Conservation (phyloP, 345 rosid genomes). For the Boechera stricta region DNA sequence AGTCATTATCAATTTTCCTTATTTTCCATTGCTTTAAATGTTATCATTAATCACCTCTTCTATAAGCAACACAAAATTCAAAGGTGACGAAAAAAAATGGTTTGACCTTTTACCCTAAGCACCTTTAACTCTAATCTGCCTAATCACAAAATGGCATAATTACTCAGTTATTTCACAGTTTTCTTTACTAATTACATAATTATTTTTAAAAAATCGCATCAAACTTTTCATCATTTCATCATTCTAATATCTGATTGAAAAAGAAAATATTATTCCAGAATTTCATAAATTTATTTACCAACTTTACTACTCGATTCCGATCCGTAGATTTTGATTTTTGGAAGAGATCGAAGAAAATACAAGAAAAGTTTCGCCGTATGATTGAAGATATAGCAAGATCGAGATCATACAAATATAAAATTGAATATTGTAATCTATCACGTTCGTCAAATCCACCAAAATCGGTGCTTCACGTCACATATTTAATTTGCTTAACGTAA, state of each 20-base stretch:
- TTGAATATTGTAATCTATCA: neutral
- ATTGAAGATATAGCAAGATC: neutral
- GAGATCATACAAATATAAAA: conserved; percentile 4
- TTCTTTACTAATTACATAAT: neutral
- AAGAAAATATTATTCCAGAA: neutral
- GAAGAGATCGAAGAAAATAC: neutral
- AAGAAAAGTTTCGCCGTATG: neutral
- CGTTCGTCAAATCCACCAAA: conserved; percentile 31
- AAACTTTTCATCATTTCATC: neutral
- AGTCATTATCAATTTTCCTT: conserved; percentile 28
- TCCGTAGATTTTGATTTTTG: neutral
- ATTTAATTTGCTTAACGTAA: conserved; percentile 8
- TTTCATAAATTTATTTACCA: neutral
- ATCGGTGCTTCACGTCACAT: conserved; percentile 23
- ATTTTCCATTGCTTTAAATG: conserved; percentile 29
- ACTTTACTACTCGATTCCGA: neutral
- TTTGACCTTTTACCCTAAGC: conserved; percentile 10
- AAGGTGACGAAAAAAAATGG: neutral
- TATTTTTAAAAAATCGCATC: neutral
- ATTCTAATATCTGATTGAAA: neutral
- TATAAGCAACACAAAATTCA: conserved; percentile 31
- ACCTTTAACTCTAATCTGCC: neutral
- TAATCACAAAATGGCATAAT: neutral
- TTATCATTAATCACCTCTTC: conserved; percentile 9
- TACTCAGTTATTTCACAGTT: neutral